A percentile compares a stretch with the other conserved stretches of the same genome.
phyloP scores from a whole-genome alignment of 208 protist genomes.

The Crithidia expoeki region DNA sequence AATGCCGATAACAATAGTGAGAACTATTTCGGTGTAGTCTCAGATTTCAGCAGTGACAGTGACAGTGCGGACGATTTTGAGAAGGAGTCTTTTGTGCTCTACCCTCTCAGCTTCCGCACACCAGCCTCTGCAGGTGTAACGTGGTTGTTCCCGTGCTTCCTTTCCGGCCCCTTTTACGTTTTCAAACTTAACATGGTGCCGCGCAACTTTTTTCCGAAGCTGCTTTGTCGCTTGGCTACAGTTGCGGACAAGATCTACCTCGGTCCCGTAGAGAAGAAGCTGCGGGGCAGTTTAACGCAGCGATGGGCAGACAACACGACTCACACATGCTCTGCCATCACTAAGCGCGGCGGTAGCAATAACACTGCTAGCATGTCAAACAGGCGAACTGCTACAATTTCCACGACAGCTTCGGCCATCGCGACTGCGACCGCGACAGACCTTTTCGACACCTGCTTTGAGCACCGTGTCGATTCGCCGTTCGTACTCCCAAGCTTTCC shows the following conservation, averaged over 20 bases:
- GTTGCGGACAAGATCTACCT: constrained; percentile 59
- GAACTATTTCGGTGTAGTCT: too few species aligned
- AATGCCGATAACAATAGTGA: too few species aligned
- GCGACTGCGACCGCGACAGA: background rate
- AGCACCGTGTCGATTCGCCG: background rate
- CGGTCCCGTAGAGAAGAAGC: constrained; percentile 39
- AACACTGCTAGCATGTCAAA: background rate
- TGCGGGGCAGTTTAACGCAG: constrained; percentile 16
- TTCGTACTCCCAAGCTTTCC: constrained; percentile 22
- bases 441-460: constrained; percentile 13
- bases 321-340: background rate
- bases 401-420: background rate
- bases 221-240: constrained; percentile 59
- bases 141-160: constrained; percentile 55
- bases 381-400: background rate
- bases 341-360: background rate
- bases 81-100: constrained; percentile 63
- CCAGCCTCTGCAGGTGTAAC: constrained; percentile 59
- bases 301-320: constrained; percentile 11
- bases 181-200: constrained; percentile 81
- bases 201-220: constrained; percentile 74
- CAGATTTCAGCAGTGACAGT: too few species aligned
- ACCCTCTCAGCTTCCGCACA: constrained; percentile 58
- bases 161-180: constrained; percentile 82
- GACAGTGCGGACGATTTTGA: constrained; percentile 4